These are phyloP conservation scores for Thalassiosira livingstoniorum DNA, from an alignment of 352 stramenopile species.

Conservation along the genomic window DNA sequence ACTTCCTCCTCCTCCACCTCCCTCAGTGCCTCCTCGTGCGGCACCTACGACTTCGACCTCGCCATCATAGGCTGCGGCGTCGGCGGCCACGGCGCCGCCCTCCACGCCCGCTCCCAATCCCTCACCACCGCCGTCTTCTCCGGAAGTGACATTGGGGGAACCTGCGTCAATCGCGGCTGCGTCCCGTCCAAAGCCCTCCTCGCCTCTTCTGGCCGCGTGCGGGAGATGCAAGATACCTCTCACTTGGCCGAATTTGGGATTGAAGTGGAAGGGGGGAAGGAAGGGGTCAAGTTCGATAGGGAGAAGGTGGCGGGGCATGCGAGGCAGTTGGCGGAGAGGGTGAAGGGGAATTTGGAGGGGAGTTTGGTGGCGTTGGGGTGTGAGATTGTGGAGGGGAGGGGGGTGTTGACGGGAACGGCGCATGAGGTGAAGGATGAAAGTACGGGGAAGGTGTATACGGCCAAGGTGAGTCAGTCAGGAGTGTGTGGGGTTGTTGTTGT, in stretches of 20 bases:
- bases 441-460: conserved; percentile 84
- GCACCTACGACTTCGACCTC: conserved; percentile 87
- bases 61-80: conserved; percentile 89
- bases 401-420: conserved; percentile 79
- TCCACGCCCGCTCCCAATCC: conserved; percentile 84
- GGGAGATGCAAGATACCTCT: conserved; percentile 85
- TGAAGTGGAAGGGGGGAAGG: conserved; percentile 74
- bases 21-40: conserved; percentile 48
- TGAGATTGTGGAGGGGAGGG: conserved; percentile 85
- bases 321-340: conserved; percentile 86
- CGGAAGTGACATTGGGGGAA: conserved; percentile 87
- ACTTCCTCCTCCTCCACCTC: not conserved
- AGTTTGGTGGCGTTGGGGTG: conserved; percentile 85
- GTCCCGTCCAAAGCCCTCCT: conserved; percentile 89
- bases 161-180: conserved; percentile 89
- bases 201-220: conserved; percentile 85
- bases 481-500: too few species aligned
- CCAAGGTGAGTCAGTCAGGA: conserved; percentile 84
- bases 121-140: conserved; percentile 87
- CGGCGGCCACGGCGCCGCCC: conserved; percentile 88
- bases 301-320: conserved; percentile 86
- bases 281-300: conserved; percentile 83
- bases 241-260: conserved; percentile 89
- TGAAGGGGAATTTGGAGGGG: conserved; percentile 88
- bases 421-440: conserved; percentile 85